These are phyloP conservation scores for Calocybe indica DNA, from an alignment of 768 basidiomycete species.

Conservation along the genomic window DNA sequence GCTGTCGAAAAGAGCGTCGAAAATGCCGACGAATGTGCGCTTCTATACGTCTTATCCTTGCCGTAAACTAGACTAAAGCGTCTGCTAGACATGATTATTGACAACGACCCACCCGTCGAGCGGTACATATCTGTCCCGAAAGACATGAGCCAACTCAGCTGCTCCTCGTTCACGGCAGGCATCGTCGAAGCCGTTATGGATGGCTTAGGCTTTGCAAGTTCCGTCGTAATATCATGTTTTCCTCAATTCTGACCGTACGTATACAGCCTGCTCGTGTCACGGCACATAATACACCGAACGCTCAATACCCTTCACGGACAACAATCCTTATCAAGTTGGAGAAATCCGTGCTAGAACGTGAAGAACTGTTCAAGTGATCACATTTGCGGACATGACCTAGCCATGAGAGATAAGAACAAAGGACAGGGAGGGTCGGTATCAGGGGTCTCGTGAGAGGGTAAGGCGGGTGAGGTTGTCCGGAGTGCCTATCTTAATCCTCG, in stretches of 20 bases:
- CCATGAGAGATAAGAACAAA: constrained; percentile 3
- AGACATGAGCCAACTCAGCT: constrained; percentile 91
- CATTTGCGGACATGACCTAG: not conserved
- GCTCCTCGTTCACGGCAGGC: constrained; percentile 96
- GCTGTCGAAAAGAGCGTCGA: constrained; percentile 95
- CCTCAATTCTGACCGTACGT: constrained; percentile 1
- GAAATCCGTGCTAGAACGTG: constrained; percentile 86
- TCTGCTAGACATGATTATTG: constrained; percentile 87
- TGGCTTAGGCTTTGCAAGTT: constrained; percentile 88
- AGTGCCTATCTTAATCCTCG: no score
- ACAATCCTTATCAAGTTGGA: constrained; percentile 98
- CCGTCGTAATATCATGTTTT: not conserved
- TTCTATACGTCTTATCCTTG: not conserved
- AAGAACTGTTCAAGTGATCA: constrained; percentile 76
- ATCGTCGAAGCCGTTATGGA: constrained; percentile 96
- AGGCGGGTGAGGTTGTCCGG: no score
- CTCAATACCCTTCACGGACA: constrained; percentile 75
- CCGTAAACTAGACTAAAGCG: constrained; percentile 6
- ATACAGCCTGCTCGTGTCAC: constrained; percentile 91
- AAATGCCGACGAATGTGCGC: constrained; percentile 90
- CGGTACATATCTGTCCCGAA: constrained; percentile 89
- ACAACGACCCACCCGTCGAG: constrained; percentile 92
- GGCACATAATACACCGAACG: constrained; percentile 85
- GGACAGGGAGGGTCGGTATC: constrained; percentile 7
- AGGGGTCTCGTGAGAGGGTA: constrained; percentile 8